A percentile compares a stretch with the other conserved stretches of the same genome.
phyloP scores from a whole-genome alignment of 257 asterid species.

The Oldenlandia corymbosa region DNA sequence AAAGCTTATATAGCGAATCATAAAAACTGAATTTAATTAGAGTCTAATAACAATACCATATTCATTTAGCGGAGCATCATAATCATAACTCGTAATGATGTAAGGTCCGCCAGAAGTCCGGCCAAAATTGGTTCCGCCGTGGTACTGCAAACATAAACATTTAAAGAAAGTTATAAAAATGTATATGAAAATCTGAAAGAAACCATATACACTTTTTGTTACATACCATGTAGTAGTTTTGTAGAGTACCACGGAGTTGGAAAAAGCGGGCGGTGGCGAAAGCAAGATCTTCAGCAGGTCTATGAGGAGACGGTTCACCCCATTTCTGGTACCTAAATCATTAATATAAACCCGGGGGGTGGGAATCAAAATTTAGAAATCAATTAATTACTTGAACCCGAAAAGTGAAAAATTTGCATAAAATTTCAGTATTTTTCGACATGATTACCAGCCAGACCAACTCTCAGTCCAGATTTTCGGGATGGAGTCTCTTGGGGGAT shows the following conservation, averaged over 20 bases:
- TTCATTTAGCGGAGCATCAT: constrained; percentile 46
- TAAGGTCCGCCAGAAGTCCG: constrained; percentile 36
- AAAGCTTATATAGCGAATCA: too few relatives aligned
- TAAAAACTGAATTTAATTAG: too few relatives aligned
- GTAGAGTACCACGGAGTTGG: constrained; percentile 30
- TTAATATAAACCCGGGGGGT: neutral
- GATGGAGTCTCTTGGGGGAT: constrained; percentile 8
- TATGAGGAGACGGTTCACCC: constrained; percentile 34
- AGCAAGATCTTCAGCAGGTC: constrained; percentile 43
- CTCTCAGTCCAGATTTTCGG: constrained; percentile 48
- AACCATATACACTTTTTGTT: too few relatives aligned
- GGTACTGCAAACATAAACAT: too few relatives aligned
- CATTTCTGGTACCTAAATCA: constrained; percentile 35
- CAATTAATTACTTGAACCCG: neutral
- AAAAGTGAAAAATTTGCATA: too few relatives aligned
- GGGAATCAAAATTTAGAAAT: neutral
- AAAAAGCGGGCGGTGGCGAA: constrained; percentile 37
- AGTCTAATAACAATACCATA: too few relatives aligned
- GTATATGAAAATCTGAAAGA: too few relatives aligned
- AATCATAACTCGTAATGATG: constrained; percentile 37
- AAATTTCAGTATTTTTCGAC: too few relatives aligned
- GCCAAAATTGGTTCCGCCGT: constrained; percentile 48
- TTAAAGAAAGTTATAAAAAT: too few relatives aligned
- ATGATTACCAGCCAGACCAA: constrained; percentile 41
- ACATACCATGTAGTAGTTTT: constrained; percentile 42